Base-by-base conservation (phyloP, 75 land plant genomes). In the Cunninghamia lanceolata region DNA sequence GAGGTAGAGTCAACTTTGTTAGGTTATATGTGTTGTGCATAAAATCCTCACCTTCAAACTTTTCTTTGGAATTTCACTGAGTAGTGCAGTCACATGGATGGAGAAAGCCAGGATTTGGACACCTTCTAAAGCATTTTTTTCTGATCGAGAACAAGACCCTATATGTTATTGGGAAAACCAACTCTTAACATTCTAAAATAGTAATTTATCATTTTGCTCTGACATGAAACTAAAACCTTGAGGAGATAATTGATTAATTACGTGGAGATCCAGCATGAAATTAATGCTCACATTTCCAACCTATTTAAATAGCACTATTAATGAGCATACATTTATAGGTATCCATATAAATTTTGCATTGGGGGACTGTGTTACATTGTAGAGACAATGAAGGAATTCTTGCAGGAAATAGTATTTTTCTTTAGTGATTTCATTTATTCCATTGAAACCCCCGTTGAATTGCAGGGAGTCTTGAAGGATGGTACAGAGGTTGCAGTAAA, bases 401-500 rank as follows among this genome's bases (percentile, higher is more conserved):
- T 78, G 81, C 38, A 40, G 17, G 17, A 36, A 6, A 16, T 9
- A 40, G n/a, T 25, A 42, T 25, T 25, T 50, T 32, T 53, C 46
- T 47, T 28, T 83, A 46, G 2, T 32, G 35, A 19, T 85, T 80
- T 81, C 3, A 14, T 34, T 40, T 53, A 63, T 75, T 34, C 70
- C 21, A 71, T 63, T 83, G 10, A 78, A 5, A 84, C 74, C 87
- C 5, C 19, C 36, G 7, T 79, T 38, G 34, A 0, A 50, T 50
- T 59, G 7, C 25, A 92, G 93, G 93, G 91, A 56, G 80, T 82
- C 63, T 77, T 92, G 50, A 83, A 84, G 40, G 91, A 92, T 85
- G 90, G 86, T 6, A 86, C 43, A 63, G 84, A 86, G 35, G 90
- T 92, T 45, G 91, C 90, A 13, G 82, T 90, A 77, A 93, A 93